Evolutionary conservation across 139 green algal genomes (phyloP).

Genomic region (Volvox africanus): DNA sequence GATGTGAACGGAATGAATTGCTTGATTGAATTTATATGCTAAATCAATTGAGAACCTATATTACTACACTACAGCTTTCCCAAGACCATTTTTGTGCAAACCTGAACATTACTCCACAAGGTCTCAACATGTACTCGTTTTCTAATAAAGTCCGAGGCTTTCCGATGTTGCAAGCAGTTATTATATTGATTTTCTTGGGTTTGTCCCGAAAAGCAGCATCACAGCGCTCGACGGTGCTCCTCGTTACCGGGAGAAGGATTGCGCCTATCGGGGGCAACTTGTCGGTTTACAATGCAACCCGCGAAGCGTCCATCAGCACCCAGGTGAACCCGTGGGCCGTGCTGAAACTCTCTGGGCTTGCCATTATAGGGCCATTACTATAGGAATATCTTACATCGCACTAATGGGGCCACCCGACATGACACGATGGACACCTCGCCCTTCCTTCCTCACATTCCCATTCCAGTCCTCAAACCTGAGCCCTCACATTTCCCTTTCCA

Average conservation of each 20-base stretch:
- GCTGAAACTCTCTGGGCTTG: neutral
- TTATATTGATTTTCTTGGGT: neutral
- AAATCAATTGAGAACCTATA: no score
- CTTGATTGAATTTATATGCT: no score
- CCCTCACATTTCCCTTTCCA: no score
- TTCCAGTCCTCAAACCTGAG: neutral
- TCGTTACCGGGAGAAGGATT: neutral
- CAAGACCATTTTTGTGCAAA: no score
- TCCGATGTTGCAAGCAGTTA: neutral
- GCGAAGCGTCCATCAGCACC: neutral
- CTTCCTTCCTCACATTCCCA: neutral
- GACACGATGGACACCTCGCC: neutral
- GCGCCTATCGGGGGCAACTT: neutral
- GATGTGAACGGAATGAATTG: no score
- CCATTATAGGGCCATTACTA: no score
- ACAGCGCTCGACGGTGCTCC: neutral
- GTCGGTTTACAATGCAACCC: conserved; percentile 6
- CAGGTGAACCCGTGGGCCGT: neutral
- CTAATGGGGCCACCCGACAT: neutral
- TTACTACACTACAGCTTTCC: no score
- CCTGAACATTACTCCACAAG: no score
- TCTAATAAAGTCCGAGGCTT: neutral
- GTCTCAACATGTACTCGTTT: no score
- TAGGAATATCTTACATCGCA: neutral
- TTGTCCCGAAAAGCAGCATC: neutral